Evolutionary conservation across 768 basidiomycete genomes (phyloP), one percentile per base, ranked within the genome.

Genomic region (Kwoniella heveanensis): DNA sequence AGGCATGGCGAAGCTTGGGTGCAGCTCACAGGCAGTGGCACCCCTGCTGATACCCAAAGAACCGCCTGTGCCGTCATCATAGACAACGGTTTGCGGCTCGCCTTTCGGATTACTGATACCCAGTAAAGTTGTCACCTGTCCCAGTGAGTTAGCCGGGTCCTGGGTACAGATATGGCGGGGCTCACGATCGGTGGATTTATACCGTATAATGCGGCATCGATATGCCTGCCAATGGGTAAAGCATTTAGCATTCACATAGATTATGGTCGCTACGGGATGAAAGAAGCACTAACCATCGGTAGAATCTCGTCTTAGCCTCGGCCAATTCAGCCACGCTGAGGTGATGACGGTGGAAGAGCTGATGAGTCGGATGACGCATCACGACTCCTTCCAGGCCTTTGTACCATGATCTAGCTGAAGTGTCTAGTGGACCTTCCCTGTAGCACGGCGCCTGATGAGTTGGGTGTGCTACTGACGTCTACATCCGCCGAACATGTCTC

Each of bases 201-300:
- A 13, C 24, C 59, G 49, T 60, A 60, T 12, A 60, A 37, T 26
- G 59, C 59, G 1, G 59, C 59, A 36, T 60, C 59, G 37, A 60
- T 60, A 29, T 60, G 59, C 59, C 59, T 60, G 57, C 27, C 13
- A 36, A 36, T n/a, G n/a, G n/a, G n/a, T n/a, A n/a, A n/a, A n/a
- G n/a, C n/a, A n/a, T n/a, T n/a, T n/a, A n/a, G n/a, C n/a, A n/a
- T n/a, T n/a, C n/a, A n/a, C n/a, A n/a, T n/a, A n/a, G n/a, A n/a
- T n/a, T n/a, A n/a, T n/a, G n/a, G n/a, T n/a, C n/a, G n/a, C n/a
- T 17, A 22, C 36, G 15, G 36, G 27, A 27, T 12, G 8, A 37
- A 36, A 29, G 12, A 26, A 4, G 32, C 5, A 46, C 56, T 5
- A 12, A 53, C 59, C 59, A 60, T 7, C 59, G 49, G 50, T 60